Evolutionary conservation across 306 rosid species (phyloP).

Genomic region (Sphenostylis stenocarpa): DNA sequence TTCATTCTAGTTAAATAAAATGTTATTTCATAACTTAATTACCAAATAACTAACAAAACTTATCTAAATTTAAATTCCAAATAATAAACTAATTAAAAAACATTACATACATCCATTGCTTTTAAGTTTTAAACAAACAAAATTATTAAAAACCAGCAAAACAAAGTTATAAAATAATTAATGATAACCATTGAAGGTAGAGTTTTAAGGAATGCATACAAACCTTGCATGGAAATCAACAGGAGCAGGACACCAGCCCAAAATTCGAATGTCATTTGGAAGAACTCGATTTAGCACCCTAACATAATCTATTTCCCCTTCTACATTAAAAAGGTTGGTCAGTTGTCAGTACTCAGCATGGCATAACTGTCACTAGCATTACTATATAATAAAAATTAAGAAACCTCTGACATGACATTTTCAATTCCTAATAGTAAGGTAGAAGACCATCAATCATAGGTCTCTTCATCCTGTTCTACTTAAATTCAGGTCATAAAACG

Average conservation of each 20-base stretch:
- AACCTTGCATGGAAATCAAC: conserved; percentile 91
- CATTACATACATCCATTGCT: not conserved
- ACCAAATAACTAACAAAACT: not conserved
- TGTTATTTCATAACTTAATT: not conserved
- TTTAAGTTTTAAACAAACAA: not conserved
- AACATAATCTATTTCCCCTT: conserved; percentile 86
- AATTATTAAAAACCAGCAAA: not conserved
- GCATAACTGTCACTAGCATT: not conserved
- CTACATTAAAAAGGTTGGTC: conserved; percentile 35
- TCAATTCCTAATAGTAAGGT: not conserved
- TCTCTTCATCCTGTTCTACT: not conserved
- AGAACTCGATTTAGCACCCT: conserved; percentile 87
- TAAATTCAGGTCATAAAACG: not conserved
- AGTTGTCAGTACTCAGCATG: not conserved
- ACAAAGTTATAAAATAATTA: not conserved
- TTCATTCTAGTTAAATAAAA: not conserved
- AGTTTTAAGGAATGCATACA: conserved; percentile 36
- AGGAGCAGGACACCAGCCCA: conserved; percentile 90
- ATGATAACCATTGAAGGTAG: not conserved
- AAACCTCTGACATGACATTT: not conserved
- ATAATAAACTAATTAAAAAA: not conserved
- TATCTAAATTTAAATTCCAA: not conserved
- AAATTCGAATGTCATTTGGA: conserved; percentile 77
- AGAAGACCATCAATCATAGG: not conserved
- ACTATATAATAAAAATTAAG: not conserved